Evolutionary conservation across 2,329 filamentous ascomycete species (phyloP).

Genomic region (Colletotrichum cereale): DNA sequence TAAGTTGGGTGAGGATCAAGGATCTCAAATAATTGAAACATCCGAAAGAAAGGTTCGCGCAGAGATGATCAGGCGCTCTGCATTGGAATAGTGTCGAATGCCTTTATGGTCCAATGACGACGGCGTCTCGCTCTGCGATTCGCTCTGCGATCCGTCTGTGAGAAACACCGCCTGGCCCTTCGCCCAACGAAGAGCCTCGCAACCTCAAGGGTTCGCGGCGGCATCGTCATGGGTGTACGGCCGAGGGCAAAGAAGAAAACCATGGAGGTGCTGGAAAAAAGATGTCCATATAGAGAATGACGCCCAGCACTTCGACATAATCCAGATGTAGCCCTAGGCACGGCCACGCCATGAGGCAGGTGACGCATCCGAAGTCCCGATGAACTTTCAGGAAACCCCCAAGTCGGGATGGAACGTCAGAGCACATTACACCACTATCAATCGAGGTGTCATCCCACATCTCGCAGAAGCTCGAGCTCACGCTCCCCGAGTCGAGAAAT

Average conservation of each 20-base stretch:
- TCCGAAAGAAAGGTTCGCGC: background rate
- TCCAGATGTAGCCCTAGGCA: slow-evolving; percentile 15
- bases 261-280: slow-evolving; percentile 70
- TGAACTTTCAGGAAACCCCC: slow-evolving; percentile 55
- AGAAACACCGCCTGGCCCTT: too few species aligned
- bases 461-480: slow-evolving; percentile 23
- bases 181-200: slow-evolving; percentile 68
- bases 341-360: slow-evolving; percentile 52
- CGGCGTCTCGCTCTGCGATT: background rate
- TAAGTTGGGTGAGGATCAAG: background rate
- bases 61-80: too few species aligned
- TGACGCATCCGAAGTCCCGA: slow-evolving; percentile 50
- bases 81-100: too few species aligned
- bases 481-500: background rate
- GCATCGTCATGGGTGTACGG: slow-evolving; percentile 74
- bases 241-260: slow-evolving; percentile 79
- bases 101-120: too few species aligned
- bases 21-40: background rate
- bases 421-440: slow-evolving; percentile 2
- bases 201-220: slow-evolving; percentile 78
- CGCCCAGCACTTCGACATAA: slow-evolving; percentile 83
- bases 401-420: background rate
- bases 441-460: slow-evolving; percentile 26
- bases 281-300: slow-evolving; percentile 80
- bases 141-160: too few species aligned